A percentile compares a stretch with the other conserved stretches of the same genome.
Evolutionary conservation across 225 moss, liverwort and hornwort genomes (phyloP).

Genomic region (Pleurozium schreberi): DNA sequence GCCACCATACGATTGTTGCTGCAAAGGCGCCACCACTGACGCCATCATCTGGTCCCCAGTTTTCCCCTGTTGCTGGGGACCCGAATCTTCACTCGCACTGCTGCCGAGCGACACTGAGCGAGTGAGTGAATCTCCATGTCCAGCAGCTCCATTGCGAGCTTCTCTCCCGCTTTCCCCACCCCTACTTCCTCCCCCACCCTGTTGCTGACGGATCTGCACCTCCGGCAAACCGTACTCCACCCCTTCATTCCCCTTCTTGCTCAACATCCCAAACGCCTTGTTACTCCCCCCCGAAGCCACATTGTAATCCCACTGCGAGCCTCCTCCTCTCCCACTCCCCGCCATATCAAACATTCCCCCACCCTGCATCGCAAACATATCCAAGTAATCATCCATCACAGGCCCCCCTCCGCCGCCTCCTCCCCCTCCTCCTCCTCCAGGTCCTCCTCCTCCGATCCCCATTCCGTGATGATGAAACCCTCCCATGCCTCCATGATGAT

Average conservation of each 20-base stretch:
- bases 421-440: not conserved
- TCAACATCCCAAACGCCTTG: constrained; percentile 31
- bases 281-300: not conserved
- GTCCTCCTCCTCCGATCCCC: not conserved
- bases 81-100: constrained; percentile 96
- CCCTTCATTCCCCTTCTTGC: constrained; percentile 31
- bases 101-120: constrained; percentile 85
- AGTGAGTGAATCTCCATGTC: constrained; percentile 39
- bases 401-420: not conserved
- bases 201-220: constrained; percentile 32
- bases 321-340: not conserved
- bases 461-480: constrained; percentile 29
- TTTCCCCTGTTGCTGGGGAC: constrained; percentile 30
- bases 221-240: constrained; percentile 26
- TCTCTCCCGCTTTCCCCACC: constrained; percentile 1
- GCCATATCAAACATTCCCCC: constrained; percentile 24
- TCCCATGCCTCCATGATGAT: constrained; percentile 18
- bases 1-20: constrained; percentile 15
- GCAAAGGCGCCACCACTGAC: constrained; percentile 41
- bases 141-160: constrained; percentile 24
- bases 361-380: constrained; percentile 31
- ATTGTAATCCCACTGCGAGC: constrained; percentile 40
- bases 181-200: not conserved
- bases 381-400: constrained; percentile 40
- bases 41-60: constrained; percentile 28